phyloP scores from a whole-genome alignment of 192 early-diverging fungal genomes.

The Backusella liffmaniae region DNA sequence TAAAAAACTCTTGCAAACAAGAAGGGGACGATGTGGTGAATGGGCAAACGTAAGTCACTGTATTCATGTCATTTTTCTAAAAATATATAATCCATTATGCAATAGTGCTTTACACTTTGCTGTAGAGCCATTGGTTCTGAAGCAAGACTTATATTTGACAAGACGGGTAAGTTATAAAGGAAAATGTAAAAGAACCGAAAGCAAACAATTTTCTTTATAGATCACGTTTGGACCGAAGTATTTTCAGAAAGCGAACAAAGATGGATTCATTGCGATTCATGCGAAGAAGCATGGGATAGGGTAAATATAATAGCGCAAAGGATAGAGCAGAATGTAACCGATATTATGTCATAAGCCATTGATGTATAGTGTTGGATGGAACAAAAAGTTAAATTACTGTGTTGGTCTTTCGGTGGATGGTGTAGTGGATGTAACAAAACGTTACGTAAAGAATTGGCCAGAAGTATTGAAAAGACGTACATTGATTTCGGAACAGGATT shows the following conservation, averaged over 20 bases:
- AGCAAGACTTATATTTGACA: conserved; percentile 49
- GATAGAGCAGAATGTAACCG: neutral
- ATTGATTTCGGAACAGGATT: conserved; percentile 16
- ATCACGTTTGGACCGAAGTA: conserved; percentile 59
- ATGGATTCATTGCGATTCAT: conserved; percentile 56
- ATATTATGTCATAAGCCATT: conserved; percentile 34
- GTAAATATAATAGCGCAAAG: conserved; percentile 12
- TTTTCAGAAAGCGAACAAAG: conserved; percentile 47
- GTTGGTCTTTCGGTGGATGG: conserved; percentile 46
- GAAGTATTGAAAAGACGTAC: conserved; percentile 28
- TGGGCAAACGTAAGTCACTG: conserved; percentile 49
- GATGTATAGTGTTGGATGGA: conserved; percentile 54
- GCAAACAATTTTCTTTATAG: neutral
- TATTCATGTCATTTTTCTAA: neutral
- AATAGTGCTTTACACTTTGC: conserved; percentile 52
- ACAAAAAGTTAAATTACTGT: conserved; percentile 46
- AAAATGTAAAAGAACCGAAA: neutral
- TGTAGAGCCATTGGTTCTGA: conserved; percentile 48
- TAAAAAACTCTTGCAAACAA: conserved; percentile 41
- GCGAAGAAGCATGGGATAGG: conserved; percentile 56
- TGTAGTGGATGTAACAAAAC: conserved; percentile 49
- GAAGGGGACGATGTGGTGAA: conserved; percentile 54
- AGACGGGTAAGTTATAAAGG: conserved; percentile 22
- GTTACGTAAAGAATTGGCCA: conserved; percentile 43
- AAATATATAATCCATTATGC: neutral